Conservation (phyloP, 2,329 filamentous ascomycete species). For the Neopestalotiopsis rosae region DNA sequence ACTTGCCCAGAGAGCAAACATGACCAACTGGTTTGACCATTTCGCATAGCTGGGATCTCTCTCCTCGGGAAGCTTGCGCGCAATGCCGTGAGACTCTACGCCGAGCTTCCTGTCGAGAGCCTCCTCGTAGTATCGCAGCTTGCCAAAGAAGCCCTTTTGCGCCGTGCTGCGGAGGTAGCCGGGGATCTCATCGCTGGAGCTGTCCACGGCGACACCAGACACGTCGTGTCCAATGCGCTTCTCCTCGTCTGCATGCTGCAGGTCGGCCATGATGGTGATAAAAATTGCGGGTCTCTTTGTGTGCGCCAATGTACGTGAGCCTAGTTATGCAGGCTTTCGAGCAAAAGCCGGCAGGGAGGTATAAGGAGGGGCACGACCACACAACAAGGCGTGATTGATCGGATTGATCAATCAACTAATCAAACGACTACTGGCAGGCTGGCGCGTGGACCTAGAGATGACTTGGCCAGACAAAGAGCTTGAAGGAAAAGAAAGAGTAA, state of each 20-base stretch:
- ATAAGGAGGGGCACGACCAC: not conserved
- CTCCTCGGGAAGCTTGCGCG: slow-evolving; percentile 51
- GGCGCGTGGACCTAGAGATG: not conserved
- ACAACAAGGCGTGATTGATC: not conserved
- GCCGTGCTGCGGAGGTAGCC: not conserved
- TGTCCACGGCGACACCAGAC: slow-evolving; percentile 15
- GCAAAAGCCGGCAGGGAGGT: not conserved
- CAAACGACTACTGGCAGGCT: not conserved
- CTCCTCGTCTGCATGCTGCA: slow-evolving; percentile 11
- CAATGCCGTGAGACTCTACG: slow-evolving; percentile 52
- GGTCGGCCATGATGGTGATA: not conserved
- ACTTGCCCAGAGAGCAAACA: slow-evolving; percentile 58
- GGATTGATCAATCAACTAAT: not conserved
- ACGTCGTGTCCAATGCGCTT: slow-evolving; percentile 8
- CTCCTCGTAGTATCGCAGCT: slow-evolving; percentile 46
- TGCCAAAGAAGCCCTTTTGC: slow-evolving; percentile 38
- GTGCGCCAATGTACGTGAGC: not conserved
- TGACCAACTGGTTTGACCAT: slow-evolving; percentile 46
- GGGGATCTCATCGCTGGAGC: slow-evolving; percentile 23
- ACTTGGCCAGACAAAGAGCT: not conserved
- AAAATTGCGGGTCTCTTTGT: not conserved
- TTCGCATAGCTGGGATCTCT: slow-evolving; percentile 40
- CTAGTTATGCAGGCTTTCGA: not conserved
- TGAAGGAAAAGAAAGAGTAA: not conserved
- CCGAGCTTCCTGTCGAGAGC: slow-evolving; percentile 36